These are phyloP conservation scores for Aspergillus fumigatus DNA, from an alignment of 2,329 filamentous ascomycete genomes.

Conservation along the genomic window DNA sequence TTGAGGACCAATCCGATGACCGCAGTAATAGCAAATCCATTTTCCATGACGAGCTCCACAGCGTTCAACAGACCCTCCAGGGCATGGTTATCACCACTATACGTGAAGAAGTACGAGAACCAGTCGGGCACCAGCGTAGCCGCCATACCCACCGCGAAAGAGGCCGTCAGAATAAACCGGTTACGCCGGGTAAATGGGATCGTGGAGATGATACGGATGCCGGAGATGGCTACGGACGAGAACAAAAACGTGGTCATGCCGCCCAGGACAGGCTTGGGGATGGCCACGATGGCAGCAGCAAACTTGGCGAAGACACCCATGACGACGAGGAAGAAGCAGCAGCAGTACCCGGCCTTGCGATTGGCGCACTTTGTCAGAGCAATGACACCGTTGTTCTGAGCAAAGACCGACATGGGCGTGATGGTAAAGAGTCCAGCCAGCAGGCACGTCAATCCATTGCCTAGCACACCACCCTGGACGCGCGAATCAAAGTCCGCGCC, in stretches of 20 bases:
- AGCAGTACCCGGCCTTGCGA: constrained; percentile 62
- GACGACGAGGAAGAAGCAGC: constrained; percentile 61
- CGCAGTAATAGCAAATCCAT: constrained; percentile 59
- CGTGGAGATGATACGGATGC: constrained; percentile 61
- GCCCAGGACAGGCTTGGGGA: constrained; percentile 49
- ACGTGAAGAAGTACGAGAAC: constrained; percentile 46
- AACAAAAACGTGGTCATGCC: constrained; percentile 62
- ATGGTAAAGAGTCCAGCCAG: constrained; percentile 62
- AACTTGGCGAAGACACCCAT: constrained; percentile 71
- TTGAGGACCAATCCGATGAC: constrained; percentile 71
- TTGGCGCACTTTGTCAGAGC: constrained; percentile 65
- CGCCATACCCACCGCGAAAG: constrained; percentile 57
- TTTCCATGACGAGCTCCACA: constrained; percentile 66
- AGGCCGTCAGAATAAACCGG: constrained; percentile 61
- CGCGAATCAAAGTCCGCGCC: constrained; percentile 62
- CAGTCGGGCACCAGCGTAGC: constrained; percentile 47
- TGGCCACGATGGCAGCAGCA: constrained; percentile 62
- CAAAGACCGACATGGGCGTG: constrained; percentile 64
- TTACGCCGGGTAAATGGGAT: constrained; percentile 62
- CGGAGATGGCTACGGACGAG: constrained; percentile 60
- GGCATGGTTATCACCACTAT: constrained; percentile 56
- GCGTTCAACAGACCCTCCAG: constrained; percentile 55
- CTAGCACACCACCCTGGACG: constrained; percentile 64
- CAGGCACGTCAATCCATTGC: constrained; percentile 62
- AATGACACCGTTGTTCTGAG: constrained; percentile 67